phyloP scores from a whole-genome alignment of 2,329 filamentous ascomycete species.

The Oidium heveae region DNA sequence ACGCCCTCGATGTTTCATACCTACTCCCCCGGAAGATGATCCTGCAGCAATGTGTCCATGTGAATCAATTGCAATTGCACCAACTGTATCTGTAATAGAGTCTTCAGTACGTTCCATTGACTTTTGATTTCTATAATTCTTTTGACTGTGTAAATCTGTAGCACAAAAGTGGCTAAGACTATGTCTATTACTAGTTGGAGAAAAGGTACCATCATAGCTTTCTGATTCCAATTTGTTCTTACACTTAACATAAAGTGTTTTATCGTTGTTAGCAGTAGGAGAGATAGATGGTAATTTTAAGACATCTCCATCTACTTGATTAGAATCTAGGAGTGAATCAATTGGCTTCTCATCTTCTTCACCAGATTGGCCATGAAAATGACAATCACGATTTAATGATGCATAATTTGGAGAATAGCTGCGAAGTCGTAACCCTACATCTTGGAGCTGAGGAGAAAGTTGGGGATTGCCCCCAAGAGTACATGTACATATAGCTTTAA shows the following conservation, averaged over 20 bases:
- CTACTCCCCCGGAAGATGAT: constrained; percentile 90
- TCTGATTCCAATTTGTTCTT: constrained; percentile 2
- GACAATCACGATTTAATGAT: constrained; percentile 11
- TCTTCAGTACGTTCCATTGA: constrained; percentile 19
- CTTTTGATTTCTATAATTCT: constrained; percentile 6
- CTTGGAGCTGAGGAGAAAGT: not conserved
- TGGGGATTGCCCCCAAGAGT: not conserved
- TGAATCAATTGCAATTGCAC: constrained; percentile 76
- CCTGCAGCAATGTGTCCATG: constrained; percentile 75
- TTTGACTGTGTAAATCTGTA: constrained; percentile 1
- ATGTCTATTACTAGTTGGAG: constrained; percentile 3
- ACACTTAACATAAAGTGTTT: not conserved
- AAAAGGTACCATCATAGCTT: constrained; percentile 10
- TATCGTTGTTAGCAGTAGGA: constrained; percentile 3
- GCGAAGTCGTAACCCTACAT: not conserved
- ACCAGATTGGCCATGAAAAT: constrained; percentile 5
- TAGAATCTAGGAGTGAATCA: constrained; percentile 8
- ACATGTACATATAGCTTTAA: not conserved
- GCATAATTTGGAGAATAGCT: constrained; percentile 3
- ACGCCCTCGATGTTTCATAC: constrained; percentile 88
- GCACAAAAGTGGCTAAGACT: not conserved
- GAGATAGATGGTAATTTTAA: constrained; percentile 4
- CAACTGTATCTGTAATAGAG: constrained; percentile 72
- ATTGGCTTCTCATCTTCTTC: constrained; percentile 8
- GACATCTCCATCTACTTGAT: not conserved